Conservation (phyloP, 176 grass and related monocot species). For the Eragrostis curvula region DNA sequence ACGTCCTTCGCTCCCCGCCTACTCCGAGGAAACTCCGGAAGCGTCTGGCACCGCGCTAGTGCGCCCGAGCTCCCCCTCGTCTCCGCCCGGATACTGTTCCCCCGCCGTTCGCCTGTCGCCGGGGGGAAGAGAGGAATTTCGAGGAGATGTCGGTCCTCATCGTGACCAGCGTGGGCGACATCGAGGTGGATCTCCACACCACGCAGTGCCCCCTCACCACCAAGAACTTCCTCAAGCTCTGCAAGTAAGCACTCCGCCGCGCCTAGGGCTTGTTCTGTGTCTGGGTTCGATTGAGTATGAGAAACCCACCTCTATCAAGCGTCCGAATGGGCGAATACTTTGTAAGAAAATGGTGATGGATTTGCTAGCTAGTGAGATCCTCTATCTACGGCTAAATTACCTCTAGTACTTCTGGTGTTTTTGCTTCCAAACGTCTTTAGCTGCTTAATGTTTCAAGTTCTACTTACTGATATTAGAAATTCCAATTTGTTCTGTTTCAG, state of each 20-base stretch:
- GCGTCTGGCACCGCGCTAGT: background rate
- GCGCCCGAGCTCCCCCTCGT: background rate
- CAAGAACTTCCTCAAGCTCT: slow-evolving; percentile 99
- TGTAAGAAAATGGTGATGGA: background rate
- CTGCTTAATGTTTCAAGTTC: background rate
- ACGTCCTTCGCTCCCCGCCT: slow-evolving; percentile 5
- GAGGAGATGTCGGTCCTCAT: slow-evolving; percentile 81
- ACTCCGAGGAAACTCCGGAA: background rate
- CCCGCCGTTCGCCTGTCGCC: background rate
- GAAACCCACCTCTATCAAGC: background rate
- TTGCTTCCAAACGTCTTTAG: background rate
- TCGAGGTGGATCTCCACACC: slow-evolving; percentile 87
- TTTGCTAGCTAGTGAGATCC: background rate
- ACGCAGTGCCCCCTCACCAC: slow-evolving; percentile 77
- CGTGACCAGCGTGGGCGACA: slow-evolving; percentile 90
- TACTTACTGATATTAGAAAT: background rate
- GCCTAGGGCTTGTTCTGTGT: background rate
- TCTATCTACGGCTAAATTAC: background rate
- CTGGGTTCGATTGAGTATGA: background rate
- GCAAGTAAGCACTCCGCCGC: slow-evolving; percentile 61
- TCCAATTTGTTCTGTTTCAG: background rate
- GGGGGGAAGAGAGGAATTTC: background rate
- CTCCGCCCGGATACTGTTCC: background rate
- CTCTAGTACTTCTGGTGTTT: background rate
- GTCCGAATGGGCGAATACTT: background rate